Evolutionary conservation across 305 asterid species (phyloP).

Genomic region (Solanum hybrid): DNA sequence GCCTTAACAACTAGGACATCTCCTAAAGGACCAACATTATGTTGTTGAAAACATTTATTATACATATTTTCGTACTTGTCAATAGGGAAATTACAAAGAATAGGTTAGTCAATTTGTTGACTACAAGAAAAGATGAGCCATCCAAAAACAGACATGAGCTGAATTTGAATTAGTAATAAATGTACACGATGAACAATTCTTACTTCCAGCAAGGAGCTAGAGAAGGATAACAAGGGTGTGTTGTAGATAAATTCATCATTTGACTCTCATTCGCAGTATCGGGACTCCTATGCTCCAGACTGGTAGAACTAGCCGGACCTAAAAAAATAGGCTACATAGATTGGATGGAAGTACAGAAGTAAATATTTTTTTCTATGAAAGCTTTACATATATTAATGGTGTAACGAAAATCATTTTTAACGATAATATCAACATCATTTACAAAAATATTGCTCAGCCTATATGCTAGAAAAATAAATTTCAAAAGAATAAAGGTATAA

Average conservation of each 20-base stretch:
- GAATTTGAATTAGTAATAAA: not conserved
- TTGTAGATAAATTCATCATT: not conserved
- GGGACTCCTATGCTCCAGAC: not conserved
- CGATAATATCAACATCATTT: not conserved
- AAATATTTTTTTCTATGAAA: not conserved
- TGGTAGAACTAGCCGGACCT: not conserved
- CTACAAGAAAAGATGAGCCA: not conserved
- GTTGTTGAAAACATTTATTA: not conserved
- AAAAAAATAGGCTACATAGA: not conserved
- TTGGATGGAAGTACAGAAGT: not conserved
- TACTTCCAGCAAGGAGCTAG: not conserved
- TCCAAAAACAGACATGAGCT: not conserved
- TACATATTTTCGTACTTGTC: not conserved
- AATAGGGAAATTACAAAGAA: not conserved
- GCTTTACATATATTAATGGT: too few species aligned
- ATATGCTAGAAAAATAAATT: not conserved
- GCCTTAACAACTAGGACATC: not conserved
- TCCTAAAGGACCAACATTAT: not conserved
- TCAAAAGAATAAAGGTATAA: not conserved
- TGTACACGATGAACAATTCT: not conserved
- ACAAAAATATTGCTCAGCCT: not conserved
- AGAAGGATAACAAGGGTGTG: not conserved
- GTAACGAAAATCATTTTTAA: not conserved
- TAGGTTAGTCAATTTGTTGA: not conserved
- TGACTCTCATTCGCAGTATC: not conserved